Conservation (phyloP, 2,329 filamentous ascomycete species). For the Byssochlamys sp. region DNA sequence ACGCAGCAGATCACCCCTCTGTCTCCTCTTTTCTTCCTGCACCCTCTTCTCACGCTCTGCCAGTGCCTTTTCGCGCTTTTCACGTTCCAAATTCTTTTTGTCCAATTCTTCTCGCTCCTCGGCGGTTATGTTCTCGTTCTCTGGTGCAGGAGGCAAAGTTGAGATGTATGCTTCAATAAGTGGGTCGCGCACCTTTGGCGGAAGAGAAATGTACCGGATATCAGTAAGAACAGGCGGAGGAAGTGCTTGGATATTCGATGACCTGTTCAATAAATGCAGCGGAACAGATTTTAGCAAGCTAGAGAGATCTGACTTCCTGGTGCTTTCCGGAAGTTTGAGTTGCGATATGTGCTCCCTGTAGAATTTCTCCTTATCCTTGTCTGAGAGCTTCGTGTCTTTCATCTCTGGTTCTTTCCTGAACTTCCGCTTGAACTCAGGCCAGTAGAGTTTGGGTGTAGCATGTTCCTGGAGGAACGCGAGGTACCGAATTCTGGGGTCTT, state of each 20-base stretch:
- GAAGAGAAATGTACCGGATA: constrained; percentile 35
- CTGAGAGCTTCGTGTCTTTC: constrained; percentile 38
- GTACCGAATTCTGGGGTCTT: constrained; percentile 74
- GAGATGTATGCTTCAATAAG: constrained; percentile 37
- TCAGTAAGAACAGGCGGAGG: constrained; percentile 34
- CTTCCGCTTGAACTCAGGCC: constrained; percentile 92
- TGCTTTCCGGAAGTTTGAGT: constrained; percentile 38
- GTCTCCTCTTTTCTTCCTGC: constrained; percentile 33
- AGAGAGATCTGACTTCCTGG: constrained; percentile 38
- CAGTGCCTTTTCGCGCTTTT: constrained; percentile 36
- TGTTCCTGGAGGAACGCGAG: constrained; percentile 69
- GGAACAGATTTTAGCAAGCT: constrained; percentile 35
- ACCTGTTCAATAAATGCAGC: constrained; percentile 30
- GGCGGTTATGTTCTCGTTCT: constrained; percentile 23
- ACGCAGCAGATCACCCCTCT: constrained; percentile 30
- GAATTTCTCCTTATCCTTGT: constrained; percentile 41
- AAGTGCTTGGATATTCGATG: constrained; percentile 30
- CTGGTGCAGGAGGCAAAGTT: constrained; percentile 31
- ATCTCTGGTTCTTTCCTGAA: constrained; percentile 72
- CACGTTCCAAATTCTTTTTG: constrained; percentile 30
- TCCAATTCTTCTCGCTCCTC: constrained; percentile 29
- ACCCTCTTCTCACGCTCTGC: constrained; percentile 35
- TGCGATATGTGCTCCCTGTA: constrained; percentile 40
- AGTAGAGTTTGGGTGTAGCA: constrained; percentile 86
- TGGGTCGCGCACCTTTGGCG: constrained; percentile 28